Evolutionary conservation across 2,329 filamentous ascomycete species (phyloP).

Genomic region (Basipetospora chlamydospora): DNA sequence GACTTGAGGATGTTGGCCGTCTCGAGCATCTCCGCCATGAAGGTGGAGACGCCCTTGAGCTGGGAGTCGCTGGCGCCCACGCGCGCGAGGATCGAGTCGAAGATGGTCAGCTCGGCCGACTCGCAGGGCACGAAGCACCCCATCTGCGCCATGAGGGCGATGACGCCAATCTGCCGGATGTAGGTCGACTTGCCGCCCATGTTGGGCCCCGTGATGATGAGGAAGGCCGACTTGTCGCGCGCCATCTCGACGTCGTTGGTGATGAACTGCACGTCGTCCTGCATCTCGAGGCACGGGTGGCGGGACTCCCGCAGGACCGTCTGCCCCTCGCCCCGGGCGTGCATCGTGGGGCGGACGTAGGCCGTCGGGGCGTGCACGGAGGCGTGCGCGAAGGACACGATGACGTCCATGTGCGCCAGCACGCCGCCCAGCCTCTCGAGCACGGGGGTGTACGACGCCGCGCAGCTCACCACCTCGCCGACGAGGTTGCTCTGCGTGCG

Average conservation of each 20-base stretch:
- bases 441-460: slow-evolving; percentile 86
- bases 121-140: slow-evolving; percentile 91
- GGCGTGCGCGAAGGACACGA: slow-evolving; percentile 84
- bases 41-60: slow-evolving; percentile 93
- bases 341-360: slow-evolving; percentile 83
- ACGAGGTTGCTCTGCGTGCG: slow-evolving; percentile 85
- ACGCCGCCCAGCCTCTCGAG: slow-evolving; percentile 79
- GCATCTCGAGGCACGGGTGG: slow-evolving; percentile 96
- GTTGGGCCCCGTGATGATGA: slow-evolving; percentile 95
- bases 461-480: slow-evolving; percentile 81
- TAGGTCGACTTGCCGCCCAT: slow-evolving; percentile 99
- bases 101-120: slow-evolving; percentile 84
- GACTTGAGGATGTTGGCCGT: slow-evolving; percentile 97
- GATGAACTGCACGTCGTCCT: slow-evolving; percentile 97
- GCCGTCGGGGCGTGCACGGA: slow-evolving; percentile 84
- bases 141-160: slow-evolving; percentile 92
- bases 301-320: slow-evolving; percentile 86
- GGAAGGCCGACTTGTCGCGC: slow-evolving; percentile 69
- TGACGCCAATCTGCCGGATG: slow-evolving; percentile 92
- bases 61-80: slow-evolving; percentile 94
- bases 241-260: slow-evolving; percentile 84
- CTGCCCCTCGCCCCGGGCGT: slow-evolving; percentile 72
- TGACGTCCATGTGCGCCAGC: slow-evolving; percentile 86
- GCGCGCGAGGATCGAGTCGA: slow-evolving; percentile 90
- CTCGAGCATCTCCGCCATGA: slow-evolving; percentile 99